Percentiles rank a stretch among this genome's conserved stretches.
phyloP scores from a whole-genome alignment of 2,329 filamentous ascomycete species.

The Fusarium setosum region DNA sequence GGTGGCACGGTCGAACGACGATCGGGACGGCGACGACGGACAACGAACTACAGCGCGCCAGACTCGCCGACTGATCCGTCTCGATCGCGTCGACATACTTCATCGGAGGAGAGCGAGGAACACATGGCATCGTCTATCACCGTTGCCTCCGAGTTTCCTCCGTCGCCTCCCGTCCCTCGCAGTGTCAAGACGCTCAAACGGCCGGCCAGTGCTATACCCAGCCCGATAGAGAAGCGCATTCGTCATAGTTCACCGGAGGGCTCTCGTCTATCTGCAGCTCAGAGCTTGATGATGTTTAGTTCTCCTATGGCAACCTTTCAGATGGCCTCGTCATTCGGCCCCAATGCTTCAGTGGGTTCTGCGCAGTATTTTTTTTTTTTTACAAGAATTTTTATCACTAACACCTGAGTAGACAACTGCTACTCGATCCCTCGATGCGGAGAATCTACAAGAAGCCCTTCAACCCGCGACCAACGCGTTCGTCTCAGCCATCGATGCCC shows the following conservation, averaged over 20 bases:
- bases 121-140: constrained; percentile 42
- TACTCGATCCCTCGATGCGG: constrained; percentile 33
- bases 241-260: constrained; percentile 42
- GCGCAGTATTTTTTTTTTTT: not conserved
- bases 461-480: constrained; percentile 37
- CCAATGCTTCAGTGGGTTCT: constrained; percentile 31
- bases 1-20: constrained; percentile 32
- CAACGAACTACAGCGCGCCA: constrained; percentile 34
- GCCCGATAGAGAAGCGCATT: constrained; percentile 37
- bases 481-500: constrained; percentile 35
- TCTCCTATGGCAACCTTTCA: constrained; percentile 44
- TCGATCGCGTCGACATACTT: constrained; percentile 30
- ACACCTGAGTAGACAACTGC: constrained; percentile 24
- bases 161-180: constrained; percentile 39
- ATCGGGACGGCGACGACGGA: constrained; percentile 35
- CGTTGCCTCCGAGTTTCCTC: constrained; percentile 40
- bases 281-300: constrained; percentile 45
- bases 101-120: constrained; percentile 40
- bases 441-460: constrained; percentile 36
- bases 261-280: constrained; percentile 42
- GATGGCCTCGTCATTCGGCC: constrained; percentile 37
- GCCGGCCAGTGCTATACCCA: constrained; percentile 30
- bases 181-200: constrained; percentile 38
- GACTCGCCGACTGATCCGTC: constrained; percentile 31
- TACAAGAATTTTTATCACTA: not conserved